phyloP scores from a whole-genome alignment of 805 yeast genomes.

The Starmerella geochares region DNA sequence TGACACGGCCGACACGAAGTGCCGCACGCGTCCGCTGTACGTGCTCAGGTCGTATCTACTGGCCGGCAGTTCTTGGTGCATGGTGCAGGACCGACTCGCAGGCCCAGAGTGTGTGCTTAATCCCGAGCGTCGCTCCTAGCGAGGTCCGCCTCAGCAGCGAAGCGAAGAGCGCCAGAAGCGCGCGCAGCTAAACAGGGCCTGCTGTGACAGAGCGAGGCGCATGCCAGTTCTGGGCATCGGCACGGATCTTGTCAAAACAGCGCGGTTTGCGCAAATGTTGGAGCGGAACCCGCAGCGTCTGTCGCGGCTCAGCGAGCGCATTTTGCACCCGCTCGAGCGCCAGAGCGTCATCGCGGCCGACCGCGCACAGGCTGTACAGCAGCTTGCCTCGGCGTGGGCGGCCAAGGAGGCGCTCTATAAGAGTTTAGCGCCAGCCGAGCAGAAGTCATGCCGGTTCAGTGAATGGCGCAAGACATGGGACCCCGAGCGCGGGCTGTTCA shows the following conservation, averaged over 20 bases:
- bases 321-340: conserved; percentile 43
- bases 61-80: conserved; percentile 17
- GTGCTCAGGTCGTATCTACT: conserved; percentile 61
- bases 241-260: conserved; percentile 42
- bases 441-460: conserved; percentile 44
- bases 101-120: no score
- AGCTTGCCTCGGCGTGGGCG: conserved; percentile 58
- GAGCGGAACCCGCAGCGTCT: conserved; percentile 32
- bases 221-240: conserved; percentile 42
- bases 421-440: conserved; percentile 42
- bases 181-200: neutral
- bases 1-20: conserved; percentile 85
- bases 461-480: conserved; percentile 35
- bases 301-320: conserved; percentile 36
- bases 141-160: neutral
- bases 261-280: conserved; percentile 41
- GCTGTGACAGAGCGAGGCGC: neutral
- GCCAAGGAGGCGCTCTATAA: conserved; percentile 66
- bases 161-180: neutral
- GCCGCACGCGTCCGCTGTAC: conserved; percentile 89
- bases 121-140: neutral
- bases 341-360: conserved; percentile 8
- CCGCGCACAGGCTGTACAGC: conserved; percentile 17
- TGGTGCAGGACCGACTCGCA: no score
- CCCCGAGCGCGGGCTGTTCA: conserved; percentile 14